phyloP scores from a whole-genome alignment of 2,329 filamentous ascomycete species.

The Ceratocystis destructans region DNA sequence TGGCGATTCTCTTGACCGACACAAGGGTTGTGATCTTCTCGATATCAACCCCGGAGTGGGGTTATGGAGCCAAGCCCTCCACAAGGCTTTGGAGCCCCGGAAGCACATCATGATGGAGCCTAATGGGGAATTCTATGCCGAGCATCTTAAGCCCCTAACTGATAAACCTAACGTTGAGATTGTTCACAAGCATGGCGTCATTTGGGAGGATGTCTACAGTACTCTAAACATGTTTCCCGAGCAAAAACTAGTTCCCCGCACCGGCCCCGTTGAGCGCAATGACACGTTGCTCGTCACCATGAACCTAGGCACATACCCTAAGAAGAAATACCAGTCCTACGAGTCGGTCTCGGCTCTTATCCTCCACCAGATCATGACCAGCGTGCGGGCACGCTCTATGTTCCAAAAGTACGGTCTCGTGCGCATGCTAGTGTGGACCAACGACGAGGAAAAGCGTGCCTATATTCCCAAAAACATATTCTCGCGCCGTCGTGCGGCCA shows the following conservation, averaged over 20 bases:
- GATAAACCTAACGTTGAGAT: slow-evolving; percentile 36
- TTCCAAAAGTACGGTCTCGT: slow-evolving; percentile 68
- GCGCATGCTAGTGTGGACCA: slow-evolving; percentile 62
- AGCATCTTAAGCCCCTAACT: slow-evolving; percentile 47
- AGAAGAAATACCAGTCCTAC: slow-evolving; percentile 37
- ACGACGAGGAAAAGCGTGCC: slow-evolving; percentile 42
- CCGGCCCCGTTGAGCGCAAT: slow-evolving; percentile 42
- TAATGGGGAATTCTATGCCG: slow-evolving; percentile 41
- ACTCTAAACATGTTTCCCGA: slow-evolving; percentile 41
- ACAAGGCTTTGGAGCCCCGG: slow-evolving; percentile 61
- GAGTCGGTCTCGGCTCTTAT: slow-evolving; percentile 44
- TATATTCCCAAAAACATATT: slow-evolving; percentile 48
- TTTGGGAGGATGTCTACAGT: slow-evolving; percentile 44
- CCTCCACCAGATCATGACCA: slow-evolving; percentile 46
- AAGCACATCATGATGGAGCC: slow-evolving; percentile 75
- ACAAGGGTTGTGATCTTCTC: slow-evolving; percentile 69
- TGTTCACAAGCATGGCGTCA: slow-evolving; percentile 42
- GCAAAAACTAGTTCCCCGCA: slow-evolving; percentile 34
- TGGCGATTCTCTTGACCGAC: slow-evolving; percentile 51
- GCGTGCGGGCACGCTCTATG: slow-evolving; percentile 43
- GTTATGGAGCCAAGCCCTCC: slow-evolving; percentile 63
- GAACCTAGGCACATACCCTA: slow-evolving; percentile 46
- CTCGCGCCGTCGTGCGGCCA: slow-evolving; percentile 40
- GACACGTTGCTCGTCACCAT: slow-evolving; percentile 59
- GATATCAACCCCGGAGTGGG: slow-evolving; percentile 74